A percentile compares a stretch with the other conserved stretches of the same genome.
phyloP scores from a whole-genome alignment of 1,284 basidiomycete species.

The Meripilus lineatus region DNA sequence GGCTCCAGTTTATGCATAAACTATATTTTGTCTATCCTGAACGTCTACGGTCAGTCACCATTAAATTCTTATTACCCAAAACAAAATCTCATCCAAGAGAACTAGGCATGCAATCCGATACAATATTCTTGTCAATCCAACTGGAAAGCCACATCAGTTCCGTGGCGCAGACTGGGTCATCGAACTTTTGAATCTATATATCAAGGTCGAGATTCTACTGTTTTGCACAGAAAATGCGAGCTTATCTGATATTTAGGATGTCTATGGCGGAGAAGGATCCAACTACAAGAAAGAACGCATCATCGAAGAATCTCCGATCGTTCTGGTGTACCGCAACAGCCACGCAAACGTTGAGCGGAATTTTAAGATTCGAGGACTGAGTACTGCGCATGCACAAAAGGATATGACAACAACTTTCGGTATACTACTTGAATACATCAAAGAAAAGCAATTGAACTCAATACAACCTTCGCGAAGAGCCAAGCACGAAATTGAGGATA shows the following conservation, averaged over 20 bases:
- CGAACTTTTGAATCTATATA: constrained; percentile 21
- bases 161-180: constrained; percentile 22
- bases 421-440: constrained; percentile 18
- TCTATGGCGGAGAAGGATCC: constrained; percentile 10
- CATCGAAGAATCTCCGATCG: constrained; percentile 12
- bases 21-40: not conserved
- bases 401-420: constrained; percentile 26
- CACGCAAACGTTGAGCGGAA: constrained; percentile 25
- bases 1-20: constrained; percentile 13
- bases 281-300: constrained; percentile 13
- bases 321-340: constrained; percentile 11
- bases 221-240: too few relatives aligned
- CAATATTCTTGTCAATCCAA: not conserved
- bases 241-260: not conserved
- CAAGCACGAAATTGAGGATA: too few relatives aligned
- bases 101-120: not conserved
- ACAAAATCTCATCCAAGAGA: too few relatives aligned
- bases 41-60: not conserved
- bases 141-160: too few relatives aligned
- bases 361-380: constrained; percentile 23
- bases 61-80: too few relatives aligned
- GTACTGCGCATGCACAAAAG: constrained; percentile 20
- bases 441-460: constrained; percentile 15
- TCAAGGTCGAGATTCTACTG: constrained; percentile 13
- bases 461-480: too few relatives aligned